phyloP scores from a whole-genome alignment of 805 yeast genomes.

The Kodamaea nitidulidarum region DNA sequence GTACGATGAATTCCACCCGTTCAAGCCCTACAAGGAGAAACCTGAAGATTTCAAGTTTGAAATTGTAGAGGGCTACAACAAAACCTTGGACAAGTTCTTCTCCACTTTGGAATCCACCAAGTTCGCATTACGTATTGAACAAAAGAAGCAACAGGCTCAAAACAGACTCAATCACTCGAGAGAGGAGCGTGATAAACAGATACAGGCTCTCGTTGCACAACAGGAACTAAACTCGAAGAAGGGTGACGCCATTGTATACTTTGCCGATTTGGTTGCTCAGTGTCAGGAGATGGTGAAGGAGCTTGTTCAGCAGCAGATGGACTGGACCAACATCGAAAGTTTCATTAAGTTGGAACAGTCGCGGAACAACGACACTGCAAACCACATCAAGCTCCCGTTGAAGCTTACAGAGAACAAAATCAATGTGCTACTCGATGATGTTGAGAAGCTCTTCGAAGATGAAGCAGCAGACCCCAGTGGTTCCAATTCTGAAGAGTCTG shows the following conservation, averaged over 20 bases:
- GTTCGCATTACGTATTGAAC: slow-evolving; percentile 67
- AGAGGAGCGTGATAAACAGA: slow-evolving; percentile 65
- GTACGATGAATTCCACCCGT: slow-evolving; percentile 70
- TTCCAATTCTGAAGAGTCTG: slow-evolving; percentile 14
- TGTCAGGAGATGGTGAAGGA: slow-evolving; percentile 65
- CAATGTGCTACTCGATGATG: slow-evolving; percentile 49
- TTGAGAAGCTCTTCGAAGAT: slow-evolving; percentile 11
- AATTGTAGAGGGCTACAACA: slow-evolving; percentile 63
- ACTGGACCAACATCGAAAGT: slow-evolving; percentile 86
- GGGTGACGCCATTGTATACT: slow-evolving; percentile 68
- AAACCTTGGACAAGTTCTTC: slow-evolving; percentile 77
- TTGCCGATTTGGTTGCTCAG: slow-evolving; percentile 67
- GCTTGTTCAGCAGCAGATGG: slow-evolving; percentile 79
- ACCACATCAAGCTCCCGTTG: slow-evolving; percentile 59
- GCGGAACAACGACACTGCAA: slow-evolving; percentile 62
- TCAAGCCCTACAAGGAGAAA: slow-evolving; percentile 45
- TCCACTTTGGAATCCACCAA: slow-evolving; percentile 83
- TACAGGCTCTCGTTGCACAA: slow-evolving; percentile 58
- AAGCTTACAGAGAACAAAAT: slow-evolving; percentile 67
- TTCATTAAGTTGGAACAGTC: slow-evolving; percentile 65
- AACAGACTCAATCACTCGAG: slow-evolving; percentile 73
- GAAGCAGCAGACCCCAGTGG: slow-evolving; percentile 1
- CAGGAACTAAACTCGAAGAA: slow-evolving; percentile 61
- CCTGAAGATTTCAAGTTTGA: slow-evolving; percentile 35
- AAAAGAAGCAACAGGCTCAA: slow-evolving; percentile 70